phyloP scores from a whole-genome alignment of 2,329 filamentous ascomycete species.

The Fusarium coicis region DNA sequence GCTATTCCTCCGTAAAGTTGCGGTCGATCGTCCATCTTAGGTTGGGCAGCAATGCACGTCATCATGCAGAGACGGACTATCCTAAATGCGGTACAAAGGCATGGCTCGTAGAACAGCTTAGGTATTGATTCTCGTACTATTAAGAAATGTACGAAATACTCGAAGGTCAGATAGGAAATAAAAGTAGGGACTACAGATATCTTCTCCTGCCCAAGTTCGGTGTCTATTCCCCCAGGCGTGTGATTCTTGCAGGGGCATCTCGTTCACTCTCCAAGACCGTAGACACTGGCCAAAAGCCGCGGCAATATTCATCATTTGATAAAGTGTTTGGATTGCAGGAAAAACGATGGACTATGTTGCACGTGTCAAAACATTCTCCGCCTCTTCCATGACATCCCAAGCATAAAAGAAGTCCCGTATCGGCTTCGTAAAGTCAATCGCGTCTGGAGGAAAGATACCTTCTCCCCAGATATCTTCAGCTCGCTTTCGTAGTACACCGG shows the following conservation, averaged over 20 bases:
- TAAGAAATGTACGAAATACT: rapidly evolving
- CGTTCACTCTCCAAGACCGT: no score
- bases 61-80: neutral
- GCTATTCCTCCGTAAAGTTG: no score
- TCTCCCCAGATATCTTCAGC: slow-evolving; percentile 3
- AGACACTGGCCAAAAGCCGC: no score
- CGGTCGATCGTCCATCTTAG: no score
- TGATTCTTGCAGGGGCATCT: no score
- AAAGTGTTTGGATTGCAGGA: neutral
- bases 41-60: neutral
- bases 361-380: neutral
- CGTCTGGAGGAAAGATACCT: neutral
- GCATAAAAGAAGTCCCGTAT: neutral
- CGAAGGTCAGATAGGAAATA: rapidly evolving
- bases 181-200: neutral
- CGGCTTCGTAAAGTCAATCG: neutral
- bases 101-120: rapidly evolving
- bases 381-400: neutral
- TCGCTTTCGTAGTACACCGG: neutral
- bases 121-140: neutral
- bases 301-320: no score
- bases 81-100: neutral
- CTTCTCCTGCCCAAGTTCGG: no score
- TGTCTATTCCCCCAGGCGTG: no score
- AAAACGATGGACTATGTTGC: rapidly evolving